These are phyloP conservation scores for Beauveria pseudobassiana DNA, from an alignment of 2,329 filamentous ascomycete genomes.

Conservation along the genomic window DNA sequence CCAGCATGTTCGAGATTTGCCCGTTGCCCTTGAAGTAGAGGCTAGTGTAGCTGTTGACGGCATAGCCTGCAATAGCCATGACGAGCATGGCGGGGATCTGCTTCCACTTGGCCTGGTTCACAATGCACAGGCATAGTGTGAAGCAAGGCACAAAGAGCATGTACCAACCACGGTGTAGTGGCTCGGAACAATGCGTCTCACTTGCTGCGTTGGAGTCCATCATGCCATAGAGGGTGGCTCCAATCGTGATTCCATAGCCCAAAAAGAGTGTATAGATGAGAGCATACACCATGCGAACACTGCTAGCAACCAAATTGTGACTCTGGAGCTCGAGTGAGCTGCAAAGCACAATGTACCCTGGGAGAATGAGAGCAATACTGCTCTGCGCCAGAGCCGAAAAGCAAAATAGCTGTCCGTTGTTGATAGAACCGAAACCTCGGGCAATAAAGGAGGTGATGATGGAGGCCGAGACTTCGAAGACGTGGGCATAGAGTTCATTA, in stretches of 20 bases:
- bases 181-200: conserved; percentile 32
- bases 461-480: conserved; percentile 47
- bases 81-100: conserved; percentile 69
- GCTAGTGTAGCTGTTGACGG: conserved; percentile 67
- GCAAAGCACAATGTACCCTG: conserved; percentile 44
- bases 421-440: conserved; percentile 61
- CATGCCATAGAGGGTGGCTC: conserved; percentile 57
- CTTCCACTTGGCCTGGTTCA: conserved; percentile 76
- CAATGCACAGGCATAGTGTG: conserved; percentile 65
- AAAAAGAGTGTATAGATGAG: conserved; percentile 70
- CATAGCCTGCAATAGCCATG: conserved; percentile 67
- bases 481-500: conserved; percentile 59
- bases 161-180: conserved; percentile 40
- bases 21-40: conserved; percentile 60
- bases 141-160: conserved; percentile 72
- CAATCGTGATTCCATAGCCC: conserved; percentile 66
- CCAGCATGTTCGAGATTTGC: conserved; percentile 70
- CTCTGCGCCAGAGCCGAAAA: conserved; percentile 66
- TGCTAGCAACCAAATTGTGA: conserved; percentile 62
- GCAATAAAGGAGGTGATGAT: conserved; percentile 62
- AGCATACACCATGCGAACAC: conserved; percentile 68
- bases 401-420: conserved; percentile 52
- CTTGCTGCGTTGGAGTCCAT: conserved; percentile 48
- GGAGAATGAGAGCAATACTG: conserved; percentile 68
- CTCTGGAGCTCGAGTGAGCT: conserved; percentile 60